Evolutionary conservation across 306 rosid species (phyloP), one percentile per base, ranked within the genome.

Genomic region (Quercus wislizeni): DNA sequence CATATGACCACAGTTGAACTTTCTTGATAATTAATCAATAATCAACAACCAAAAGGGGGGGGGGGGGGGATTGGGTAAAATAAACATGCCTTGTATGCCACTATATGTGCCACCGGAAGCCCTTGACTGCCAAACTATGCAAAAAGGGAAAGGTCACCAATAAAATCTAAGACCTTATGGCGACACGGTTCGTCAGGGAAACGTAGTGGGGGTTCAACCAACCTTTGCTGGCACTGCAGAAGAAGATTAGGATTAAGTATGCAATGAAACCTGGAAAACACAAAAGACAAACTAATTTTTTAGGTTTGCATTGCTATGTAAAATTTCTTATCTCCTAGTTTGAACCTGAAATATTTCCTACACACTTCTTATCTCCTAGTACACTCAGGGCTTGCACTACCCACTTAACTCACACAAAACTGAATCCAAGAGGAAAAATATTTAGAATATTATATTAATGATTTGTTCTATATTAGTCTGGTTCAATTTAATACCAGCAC

Each of bases 121-220:
- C 99, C 99, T 86, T 90, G 97, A 83, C 87, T 86, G 56, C 98
- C 98, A 75, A 25, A 83, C 87, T 85, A 89, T 76, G 94, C 92
- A 78, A 87, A 81, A 80, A 95, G 88, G n/a, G 97, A 89, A 35
- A 91, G 88, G 84, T 95, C 99, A 20, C 99, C 99, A 18, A 95
- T 86, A 11, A 94, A 93, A 90, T 94, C 99, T 33, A 89, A 83
- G 83, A 92, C 84, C 85, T 91, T 94, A 79, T 92, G 99, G 57
- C 96, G 97, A 65, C 98, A 91, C 23, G 96, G 95, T 86, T 94
- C 96, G 71, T 91, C 92, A 52, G 83, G 78, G 85, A 91, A 91
- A 82, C 61, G 92, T 81, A 94, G 86, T 6, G 97, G 93, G 92
- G 94, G 82, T 94, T 94, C 91, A 94, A 87, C 99, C 99, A 94